These are phyloP conservation scores for Neurospora sp. DNA, from an alignment of 495 filamentous ascomycete genomes.

Conservation along the genomic window DNA sequence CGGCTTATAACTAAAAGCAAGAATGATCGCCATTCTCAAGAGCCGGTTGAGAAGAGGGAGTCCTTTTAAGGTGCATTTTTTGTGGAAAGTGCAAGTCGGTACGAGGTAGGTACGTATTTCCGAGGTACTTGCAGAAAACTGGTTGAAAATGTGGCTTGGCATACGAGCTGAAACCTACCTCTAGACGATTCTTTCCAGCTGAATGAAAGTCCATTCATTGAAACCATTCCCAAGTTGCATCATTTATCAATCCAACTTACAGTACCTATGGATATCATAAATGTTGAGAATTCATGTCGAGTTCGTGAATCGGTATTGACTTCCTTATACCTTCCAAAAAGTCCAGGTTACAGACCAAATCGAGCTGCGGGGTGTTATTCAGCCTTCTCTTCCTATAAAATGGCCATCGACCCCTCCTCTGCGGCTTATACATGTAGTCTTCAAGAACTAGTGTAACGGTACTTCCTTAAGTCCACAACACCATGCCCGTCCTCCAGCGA, in stretches of 20 bases:
- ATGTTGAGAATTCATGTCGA: neutral
- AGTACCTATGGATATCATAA: neutral
- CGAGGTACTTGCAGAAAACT: too few relatives aligned
- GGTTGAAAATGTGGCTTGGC: too few relatives aligned
- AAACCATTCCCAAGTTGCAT: neutral
- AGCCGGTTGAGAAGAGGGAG: neutral
- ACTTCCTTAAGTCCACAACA: neutral
- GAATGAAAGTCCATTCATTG: neutral
- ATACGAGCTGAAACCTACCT: too few relatives aligned
- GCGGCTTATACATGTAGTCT: neutral
- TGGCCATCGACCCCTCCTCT: neutral
- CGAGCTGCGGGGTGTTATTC: neutral
- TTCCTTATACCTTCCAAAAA: neutral
- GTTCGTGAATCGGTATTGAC: neutral
- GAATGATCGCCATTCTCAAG: too few relatives aligned
- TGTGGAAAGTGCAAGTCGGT: too few relatives aligned
- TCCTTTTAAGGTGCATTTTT: too few relatives aligned
- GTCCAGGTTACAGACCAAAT: neutral
- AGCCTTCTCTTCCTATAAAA: neutral
- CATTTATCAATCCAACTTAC: neutral
- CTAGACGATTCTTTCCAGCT: neutral
- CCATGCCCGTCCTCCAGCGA: neutral
- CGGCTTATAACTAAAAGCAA: neutral
- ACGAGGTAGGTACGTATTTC: too few relatives aligned
- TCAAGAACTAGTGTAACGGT: neutral